These are phyloP conservation scores for Candida sp. DNA, from an alignment of 1,139 yeast species.

Conservation along the genomic window DNA sequence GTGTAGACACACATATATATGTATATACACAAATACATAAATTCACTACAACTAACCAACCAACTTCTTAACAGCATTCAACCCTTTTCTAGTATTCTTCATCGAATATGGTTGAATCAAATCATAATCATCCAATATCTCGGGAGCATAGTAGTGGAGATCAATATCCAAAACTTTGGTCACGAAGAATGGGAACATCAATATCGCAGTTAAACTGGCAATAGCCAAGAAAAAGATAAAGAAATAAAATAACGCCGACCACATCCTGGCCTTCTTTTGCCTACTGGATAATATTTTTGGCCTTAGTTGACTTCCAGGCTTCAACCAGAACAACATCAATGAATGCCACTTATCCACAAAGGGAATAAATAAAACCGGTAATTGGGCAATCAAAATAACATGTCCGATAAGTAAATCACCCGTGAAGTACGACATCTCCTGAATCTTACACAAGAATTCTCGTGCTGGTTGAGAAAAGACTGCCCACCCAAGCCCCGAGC, in stretches of 20 bases:
- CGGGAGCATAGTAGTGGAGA: conserved; percentile 35
- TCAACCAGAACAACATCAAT: conserved; percentile 75
- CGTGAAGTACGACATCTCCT: conserved; percentile 54
- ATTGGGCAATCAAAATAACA: conserved; percentile 43
- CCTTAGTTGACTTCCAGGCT: conserved; percentile 53
- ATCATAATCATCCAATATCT: conserved; percentile 14
- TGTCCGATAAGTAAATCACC: conserved; percentile 54
- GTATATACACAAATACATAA: not conserved
- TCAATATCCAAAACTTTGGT: conserved; percentile 31
- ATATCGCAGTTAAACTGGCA: conserved; percentile 27
- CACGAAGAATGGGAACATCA: conserved; percentile 40
- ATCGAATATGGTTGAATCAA: conserved; percentile 42
- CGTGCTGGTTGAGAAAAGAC: conserved; percentile 51
- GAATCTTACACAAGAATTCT: conserved; percentile 50
- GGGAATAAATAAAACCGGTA: conserved; percentile 54
- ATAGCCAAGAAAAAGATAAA: conserved; percentile 38
- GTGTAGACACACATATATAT: not conserved
- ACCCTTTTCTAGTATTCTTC: conserved; percentile 31
- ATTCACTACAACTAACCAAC: not conserved
- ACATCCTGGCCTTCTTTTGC: conserved; percentile 23
- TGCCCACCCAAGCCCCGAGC: conserved; percentile 50
- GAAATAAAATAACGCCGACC: conserved; percentile 31
- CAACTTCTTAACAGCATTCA: conserved; percentile 14
- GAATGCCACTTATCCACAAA: conserved; percentile 75
- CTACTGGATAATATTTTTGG: conserved; percentile 35